Evolutionary conservation across 805 yeast genomes (phyloP).

Genomic region (Ogataea zsoltii): DNA sequence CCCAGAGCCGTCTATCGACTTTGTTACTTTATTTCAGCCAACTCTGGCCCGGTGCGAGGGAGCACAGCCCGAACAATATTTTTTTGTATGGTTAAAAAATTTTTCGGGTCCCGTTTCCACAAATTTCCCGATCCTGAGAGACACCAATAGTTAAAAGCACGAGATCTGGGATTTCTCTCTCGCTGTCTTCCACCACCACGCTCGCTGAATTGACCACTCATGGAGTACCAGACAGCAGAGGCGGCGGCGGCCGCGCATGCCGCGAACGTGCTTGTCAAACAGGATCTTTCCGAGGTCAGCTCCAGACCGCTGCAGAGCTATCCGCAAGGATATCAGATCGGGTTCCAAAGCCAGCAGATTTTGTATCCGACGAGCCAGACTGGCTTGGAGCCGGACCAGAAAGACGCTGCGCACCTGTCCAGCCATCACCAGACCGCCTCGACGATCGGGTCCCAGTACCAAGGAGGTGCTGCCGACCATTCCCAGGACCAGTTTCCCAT

Average conservation of each 20-base stretch:
- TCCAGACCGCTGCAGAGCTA: conserved; percentile 4
- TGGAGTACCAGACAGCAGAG: conserved; percentile 10
- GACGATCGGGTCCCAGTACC: too few species aligned
- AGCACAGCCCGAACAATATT: neutral
- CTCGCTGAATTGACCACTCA: neutral
- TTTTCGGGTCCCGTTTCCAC: conserved; percentile 12
- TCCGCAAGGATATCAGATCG: conserved; percentile 4
- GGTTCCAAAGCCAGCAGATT: conserved; percentile 8
- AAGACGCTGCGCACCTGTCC: neutral
- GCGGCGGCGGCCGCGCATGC: neutral
- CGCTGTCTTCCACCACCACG: too few species aligned
- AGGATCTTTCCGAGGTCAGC: conserved; percentile 3
- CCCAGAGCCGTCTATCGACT: too few species aligned
- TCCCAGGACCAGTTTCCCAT: conserved; percentile 4
- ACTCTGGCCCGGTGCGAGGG: neutral
- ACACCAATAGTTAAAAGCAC: too few species aligned
- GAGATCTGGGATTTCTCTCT: too few species aligned
- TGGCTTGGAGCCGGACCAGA: neutral
- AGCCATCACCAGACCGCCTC: conserved; percentile 3
- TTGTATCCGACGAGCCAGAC: conserved; percentile 2
- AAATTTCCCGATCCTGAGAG: conserved; percentile 5
- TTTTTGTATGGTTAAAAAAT: conserved; percentile 3
- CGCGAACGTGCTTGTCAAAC: conserved; percentile 9
- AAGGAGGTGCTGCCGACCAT: neutral
- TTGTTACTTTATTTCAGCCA: neutral